Evolutionary conservation across 345 rosid genomes (phyloP).

Genomic region (Dipteronia sinensis): DNA sequence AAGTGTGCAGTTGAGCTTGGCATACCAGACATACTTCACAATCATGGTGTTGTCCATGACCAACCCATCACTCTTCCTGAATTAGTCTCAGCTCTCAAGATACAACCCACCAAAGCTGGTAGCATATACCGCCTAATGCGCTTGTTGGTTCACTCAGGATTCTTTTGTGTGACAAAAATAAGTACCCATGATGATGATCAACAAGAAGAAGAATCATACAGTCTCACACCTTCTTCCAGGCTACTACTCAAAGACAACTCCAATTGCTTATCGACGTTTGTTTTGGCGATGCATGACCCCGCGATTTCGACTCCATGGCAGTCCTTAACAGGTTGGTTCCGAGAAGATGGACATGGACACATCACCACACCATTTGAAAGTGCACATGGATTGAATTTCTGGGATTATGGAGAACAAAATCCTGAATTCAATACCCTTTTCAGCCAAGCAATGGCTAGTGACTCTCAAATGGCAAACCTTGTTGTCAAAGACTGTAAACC

Average conservation of each 20-base stretch:
- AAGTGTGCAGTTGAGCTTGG: slow-evolving; percentile 48
- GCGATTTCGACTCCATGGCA: slow-evolving; percentile 32
- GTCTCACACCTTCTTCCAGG: slow-evolving; percentile 36
- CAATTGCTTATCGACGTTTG: slow-evolving; percentile 37
- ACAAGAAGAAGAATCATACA: slow-evolving; percentile 32
- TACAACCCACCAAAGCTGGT: slow-evolving; percentile 32
- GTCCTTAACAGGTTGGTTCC: slow-evolving; percentile 36
- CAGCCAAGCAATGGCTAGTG: slow-evolving; percentile 44
- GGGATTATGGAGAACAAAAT: slow-evolving; percentile 29
- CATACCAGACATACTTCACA: slow-evolving; percentile 45
- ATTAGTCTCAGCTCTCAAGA: slow-evolving; percentile 35
- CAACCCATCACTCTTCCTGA: slow-evolving; percentile 43
- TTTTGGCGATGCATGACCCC: slow-evolving; percentile 31
- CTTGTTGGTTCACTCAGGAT: slow-evolving; percentile 38
- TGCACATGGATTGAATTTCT: slow-evolving; percentile 35
- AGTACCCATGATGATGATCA: not conserved
- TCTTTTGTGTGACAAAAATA: slow-evolving; percentile 30
- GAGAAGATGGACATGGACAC: slow-evolving; percentile 1
- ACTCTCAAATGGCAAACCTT: slow-evolving; percentile 37
- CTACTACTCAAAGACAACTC: slow-evolving; percentile 38
- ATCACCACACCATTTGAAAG: slow-evolving; percentile 35
- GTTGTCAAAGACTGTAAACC: slow-evolving; percentile 35
- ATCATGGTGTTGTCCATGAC: slow-evolving; percentile 16
- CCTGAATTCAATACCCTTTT: slow-evolving; percentile 29
- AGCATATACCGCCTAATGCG: slow-evolving; percentile 44